Evolutionary conservation across 352 stramenopile genomes (phyloP).

Genomic region (Globisporangium parvum): DNA sequence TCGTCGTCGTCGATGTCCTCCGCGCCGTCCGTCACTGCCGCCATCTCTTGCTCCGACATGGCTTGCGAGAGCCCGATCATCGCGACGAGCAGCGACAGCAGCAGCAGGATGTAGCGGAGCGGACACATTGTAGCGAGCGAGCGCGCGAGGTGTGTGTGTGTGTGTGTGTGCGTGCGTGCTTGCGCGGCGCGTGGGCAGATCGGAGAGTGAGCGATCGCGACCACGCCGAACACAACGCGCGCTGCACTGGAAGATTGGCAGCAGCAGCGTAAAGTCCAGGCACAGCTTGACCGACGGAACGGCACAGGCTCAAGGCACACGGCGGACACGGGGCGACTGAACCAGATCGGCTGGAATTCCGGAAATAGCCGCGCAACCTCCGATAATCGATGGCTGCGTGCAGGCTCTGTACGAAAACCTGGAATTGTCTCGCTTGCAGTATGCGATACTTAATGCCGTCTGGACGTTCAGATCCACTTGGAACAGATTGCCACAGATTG

Average conservation of each 20-base stretch:
- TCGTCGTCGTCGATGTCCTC: conserved; percentile 58
- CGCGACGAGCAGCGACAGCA: conserved; percentile 78
- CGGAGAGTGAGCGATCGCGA: conserved; percentile 8
- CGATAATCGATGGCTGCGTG: not conserved
- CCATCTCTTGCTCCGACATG: conserved; percentile 65
- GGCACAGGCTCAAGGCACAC: conserved; percentile 3
- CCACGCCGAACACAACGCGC: too few species aligned
- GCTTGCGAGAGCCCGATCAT: conserved; percentile 81
- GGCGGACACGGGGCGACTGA: not conserved
- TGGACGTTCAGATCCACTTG: not conserved
- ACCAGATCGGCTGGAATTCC: conserved; percentile 1
- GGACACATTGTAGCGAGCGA: conserved; percentile 51
- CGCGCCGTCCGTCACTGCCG: conserved; percentile 43
- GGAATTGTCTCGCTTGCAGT: not conserved
- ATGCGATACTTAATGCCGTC: not conserved
- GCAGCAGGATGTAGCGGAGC: conserved; percentile 81
- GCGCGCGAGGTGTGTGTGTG: not conserved
- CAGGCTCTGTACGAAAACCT: not conserved
- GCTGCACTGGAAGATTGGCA: too few species aligned
- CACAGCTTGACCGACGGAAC: conserved; percentile 8
- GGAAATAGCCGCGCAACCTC: conserved; percentile 5
- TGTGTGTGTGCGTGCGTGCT: not conserved
- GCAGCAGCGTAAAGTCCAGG: conserved; percentile 1
- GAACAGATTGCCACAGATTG: not conserved
- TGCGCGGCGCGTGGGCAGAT: conserved; percentile 3